These are phyloP conservation scores for Penicillium sp. DNA, from an alignment of 2,329 filamentous ascomycete genomes.

Conservation along the genomic window DNA sequence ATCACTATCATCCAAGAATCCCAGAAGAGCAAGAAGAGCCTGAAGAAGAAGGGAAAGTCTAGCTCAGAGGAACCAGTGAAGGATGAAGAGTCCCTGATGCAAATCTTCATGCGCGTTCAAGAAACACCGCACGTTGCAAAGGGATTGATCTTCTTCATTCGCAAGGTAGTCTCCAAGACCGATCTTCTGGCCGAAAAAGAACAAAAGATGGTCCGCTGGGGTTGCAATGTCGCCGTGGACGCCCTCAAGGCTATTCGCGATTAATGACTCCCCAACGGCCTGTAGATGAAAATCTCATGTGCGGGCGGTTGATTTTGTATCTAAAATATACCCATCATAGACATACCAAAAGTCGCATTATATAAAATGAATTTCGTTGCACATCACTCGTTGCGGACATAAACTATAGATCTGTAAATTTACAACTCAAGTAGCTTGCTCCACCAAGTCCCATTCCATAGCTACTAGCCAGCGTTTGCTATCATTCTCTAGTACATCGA, in stretches of 20 bases:
- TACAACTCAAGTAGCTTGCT: conserved; percentile 3
- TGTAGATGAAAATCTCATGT: background rate
- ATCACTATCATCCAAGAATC: conserved; percentile 72
- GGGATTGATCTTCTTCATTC: conserved; percentile 77
- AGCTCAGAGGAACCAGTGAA: conserved; percentile 32
- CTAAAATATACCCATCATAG: conserved; percentile 19
- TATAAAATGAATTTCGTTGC: background rate
- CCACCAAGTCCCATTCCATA: conserved; percentile 43
- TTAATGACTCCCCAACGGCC: conserved; percentile 1
- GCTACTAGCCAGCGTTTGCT: conserved; percentile 36
- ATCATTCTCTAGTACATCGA: background rate
- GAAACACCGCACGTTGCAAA: conserved; percentile 68
- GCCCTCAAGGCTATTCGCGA: conserved; percentile 40
- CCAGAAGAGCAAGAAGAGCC: conserved; percentile 44
- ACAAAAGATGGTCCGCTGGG: conserved; percentile 51
- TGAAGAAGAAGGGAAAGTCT: conserved; percentile 21
- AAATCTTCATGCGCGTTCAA: conserved; percentile 66
- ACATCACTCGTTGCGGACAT: background rate
- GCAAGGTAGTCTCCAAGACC: conserved; percentile 70
- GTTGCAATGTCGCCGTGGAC: conserved; percentile 43
- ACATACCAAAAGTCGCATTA: conserved; percentile 6
- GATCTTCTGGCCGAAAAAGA: conserved; percentile 55
- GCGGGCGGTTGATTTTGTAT: conserved; percentile 4
- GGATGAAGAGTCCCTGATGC: conserved; percentile 61
- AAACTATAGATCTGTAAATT: background rate